phyloP scores from a whole-genome alignment of 2,329 filamentous ascomycete genomes.

The Neopestalotiopsis sp. region DNA sequence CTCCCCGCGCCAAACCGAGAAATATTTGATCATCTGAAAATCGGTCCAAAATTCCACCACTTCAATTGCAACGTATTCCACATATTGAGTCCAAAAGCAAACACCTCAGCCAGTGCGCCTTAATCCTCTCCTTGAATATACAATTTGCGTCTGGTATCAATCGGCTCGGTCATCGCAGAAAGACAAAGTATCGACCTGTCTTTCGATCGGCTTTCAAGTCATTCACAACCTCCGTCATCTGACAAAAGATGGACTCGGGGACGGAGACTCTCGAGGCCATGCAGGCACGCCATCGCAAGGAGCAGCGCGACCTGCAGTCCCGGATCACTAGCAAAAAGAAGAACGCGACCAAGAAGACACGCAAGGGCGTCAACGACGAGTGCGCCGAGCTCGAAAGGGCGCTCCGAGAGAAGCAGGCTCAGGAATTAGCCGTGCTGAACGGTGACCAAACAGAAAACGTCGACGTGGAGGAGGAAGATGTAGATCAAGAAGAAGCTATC shows the following conservation, averaged over 20 bases:
- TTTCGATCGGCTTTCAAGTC: not conserved
- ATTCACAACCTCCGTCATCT: too few species aligned
- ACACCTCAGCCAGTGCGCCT: not conserved
- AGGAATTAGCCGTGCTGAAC: constrained; percentile 56
- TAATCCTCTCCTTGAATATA: not conserved
- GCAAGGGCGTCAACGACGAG: constrained; percentile 76
- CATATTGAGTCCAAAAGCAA: too few species aligned
- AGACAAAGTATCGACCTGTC: not conserved
- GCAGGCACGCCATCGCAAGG: constrained; percentile 81
- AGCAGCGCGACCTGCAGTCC: constrained; percentile 84
- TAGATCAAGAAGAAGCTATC: constrained; percentile 28
- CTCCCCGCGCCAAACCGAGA: not conserved
- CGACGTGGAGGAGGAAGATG: constrained; percentile 19
- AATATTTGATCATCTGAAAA: too few species aligned
- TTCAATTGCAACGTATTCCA: too few species aligned
- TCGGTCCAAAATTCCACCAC: too few species aligned
- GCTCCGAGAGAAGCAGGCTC: constrained; percentile 69
- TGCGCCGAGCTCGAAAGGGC: constrained; percentile 73
- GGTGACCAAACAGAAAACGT: constrained; percentile 28
- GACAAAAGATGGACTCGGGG: not conserved
- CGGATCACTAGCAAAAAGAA: constrained; percentile 96
- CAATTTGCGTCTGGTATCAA: not conserved
- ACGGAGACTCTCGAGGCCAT: constrained; percentile 73
- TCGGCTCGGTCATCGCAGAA: not conserved
- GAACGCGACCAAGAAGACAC: constrained; percentile 87